Evolutionary conservation across 140 eudicot genomes (phyloP), one percentile per base, ranked within the genome.

Genomic region (Flaveria floridana): DNA sequence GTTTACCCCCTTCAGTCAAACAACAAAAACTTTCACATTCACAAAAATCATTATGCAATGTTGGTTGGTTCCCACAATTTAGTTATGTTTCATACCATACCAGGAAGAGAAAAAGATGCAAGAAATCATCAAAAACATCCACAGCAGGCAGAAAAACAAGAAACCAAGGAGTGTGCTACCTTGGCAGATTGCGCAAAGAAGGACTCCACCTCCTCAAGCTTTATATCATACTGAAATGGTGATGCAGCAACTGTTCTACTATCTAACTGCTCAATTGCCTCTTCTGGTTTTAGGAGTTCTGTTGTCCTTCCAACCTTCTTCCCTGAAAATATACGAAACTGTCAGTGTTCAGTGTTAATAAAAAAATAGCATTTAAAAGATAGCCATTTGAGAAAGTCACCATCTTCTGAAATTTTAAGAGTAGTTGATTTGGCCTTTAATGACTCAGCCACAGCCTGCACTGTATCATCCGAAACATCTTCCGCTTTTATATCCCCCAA

Each of bases 131-230:
- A 34, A 34, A 34, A 34, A 34, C 41, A 34, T 34, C 1, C 41
- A 44, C 50, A 44, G 7, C 50, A 44, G 50, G 50, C 50, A 44
- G 12, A 34, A 34, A 5, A 34, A 0, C 41, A 34, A 34, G 4
- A 34, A 34, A 34, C 41, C 41, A 34, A 6, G 37, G 4, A 48
- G 18, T 3, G 53, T 26, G 4, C 2, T 63, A 91, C 97, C 97
- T 90, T 90, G 51, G 89, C 87, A 81, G 71, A 37, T 66, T 90
- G 87, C 53, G 72, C 70, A 75, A 94, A 94, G 74, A 86, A 94
- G 20, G 96, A 78, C 59, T 90, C 99, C 20, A 94, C 96, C 42
- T 88, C 97, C 78, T 94, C 99, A 79, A 83, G 90, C 84, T 84
- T 90, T 64, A 84, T 84, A 79, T 88, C 89, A 78, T 88, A 94